Evolutionary conservation across 2,329 filamentous ascomycete genomes (phyloP).

Genomic region (Aspergillus sp.): DNA sequence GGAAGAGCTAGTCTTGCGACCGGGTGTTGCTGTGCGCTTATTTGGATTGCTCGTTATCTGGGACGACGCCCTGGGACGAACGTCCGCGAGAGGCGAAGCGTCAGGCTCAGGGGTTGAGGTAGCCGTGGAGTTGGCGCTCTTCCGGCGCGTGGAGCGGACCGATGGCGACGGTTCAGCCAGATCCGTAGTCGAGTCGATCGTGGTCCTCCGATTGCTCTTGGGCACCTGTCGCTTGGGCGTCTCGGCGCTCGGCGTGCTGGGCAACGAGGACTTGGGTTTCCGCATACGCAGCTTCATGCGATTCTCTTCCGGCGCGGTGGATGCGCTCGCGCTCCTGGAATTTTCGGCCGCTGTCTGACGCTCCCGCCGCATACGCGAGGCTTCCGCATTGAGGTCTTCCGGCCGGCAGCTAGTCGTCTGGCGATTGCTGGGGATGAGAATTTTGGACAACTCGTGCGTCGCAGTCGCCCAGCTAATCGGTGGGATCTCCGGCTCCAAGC

Average conservation of each 20-base stretch:
- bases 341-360: conserved; percentile 55
- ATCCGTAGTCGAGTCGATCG: conserved; percentile 55
- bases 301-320: conserved; percentile 43
- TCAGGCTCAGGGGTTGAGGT: neutral
- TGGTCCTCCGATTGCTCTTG: conserved; percentile 57
- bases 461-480: conserved; percentile 83
- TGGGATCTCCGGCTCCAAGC: conserved; percentile 51
- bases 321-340: conserved; percentile 31
- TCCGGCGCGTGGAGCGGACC: conserved; percentile 23
- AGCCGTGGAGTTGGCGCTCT: conserved; percentile 21
- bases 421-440: conserved; percentile 74
- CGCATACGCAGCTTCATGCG: conserved; percentile 73
- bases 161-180: conserved; percentile 37
- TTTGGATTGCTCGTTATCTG: neutral
- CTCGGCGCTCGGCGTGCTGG: conserved; percentile 53
- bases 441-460: conserved; percentile 75
- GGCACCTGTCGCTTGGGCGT: conserved; percentile 51
- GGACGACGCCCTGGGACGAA: conserved; percentile 10
- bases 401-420: conserved; percentile 72
- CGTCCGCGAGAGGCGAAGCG: neutral
- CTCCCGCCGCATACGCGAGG: conserved; percentile 62
- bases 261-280: conserved; percentile 49
- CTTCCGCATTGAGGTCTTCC: conserved; percentile 74
- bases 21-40: conserved; percentile 30
- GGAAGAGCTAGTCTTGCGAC: conserved; percentile 60